phyloP scores from a whole-genome alignment of 1,284 basidiomycete genomes.

The Microstroma glucosiphilum region DNA sequence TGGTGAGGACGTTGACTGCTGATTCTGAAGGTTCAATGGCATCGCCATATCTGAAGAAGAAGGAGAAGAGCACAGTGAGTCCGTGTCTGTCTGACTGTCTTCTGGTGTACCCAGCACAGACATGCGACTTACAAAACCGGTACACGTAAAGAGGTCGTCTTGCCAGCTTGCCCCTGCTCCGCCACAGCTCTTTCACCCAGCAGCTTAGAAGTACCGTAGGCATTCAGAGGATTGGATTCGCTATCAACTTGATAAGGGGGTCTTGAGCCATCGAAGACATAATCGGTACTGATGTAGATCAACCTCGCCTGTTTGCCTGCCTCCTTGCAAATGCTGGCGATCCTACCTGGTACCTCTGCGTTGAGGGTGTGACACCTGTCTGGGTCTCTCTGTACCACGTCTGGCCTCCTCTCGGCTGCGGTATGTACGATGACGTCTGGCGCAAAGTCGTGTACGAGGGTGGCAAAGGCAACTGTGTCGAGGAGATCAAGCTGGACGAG shows the following conservation, averaged over 20 bases:
- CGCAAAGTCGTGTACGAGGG: slow-evolving; percentile 48
- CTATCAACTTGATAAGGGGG: slow-evolving; percentile 55
- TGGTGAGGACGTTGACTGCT: slow-evolving; percentile 44
- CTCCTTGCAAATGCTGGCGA: slow-evolving; percentile 49
- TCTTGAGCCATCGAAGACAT: slow-evolving; percentile 48
- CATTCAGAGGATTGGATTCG: slow-evolving; percentile 54
- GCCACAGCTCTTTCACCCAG: slow-evolving; percentile 49
- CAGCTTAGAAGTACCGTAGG: slow-evolving; percentile 52
- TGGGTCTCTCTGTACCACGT: slow-evolving; percentile 51
- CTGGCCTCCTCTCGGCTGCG: slow-evolving; percentile 55
- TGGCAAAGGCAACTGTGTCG: slow-evolving; percentile 50
- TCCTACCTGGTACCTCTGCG: slow-evolving; percentile 52
- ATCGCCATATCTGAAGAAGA: neutral
- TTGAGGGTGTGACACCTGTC: slow-evolving; percentile 54
- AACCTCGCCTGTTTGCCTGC: slow-evolving; percentile 28
- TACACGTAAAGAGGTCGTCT: slow-evolving; percentile 52
- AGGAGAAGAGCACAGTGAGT: neutral
- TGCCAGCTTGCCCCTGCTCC: slow-evolving; percentile 25
- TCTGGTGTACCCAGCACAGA: neutral
- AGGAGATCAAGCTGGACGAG: slow-evolving; percentile 54
- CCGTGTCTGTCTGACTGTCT: neutral
- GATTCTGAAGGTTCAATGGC: slow-evolving; percentile 25
- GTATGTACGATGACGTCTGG: slow-evolving; percentile 55
- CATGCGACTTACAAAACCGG: slow-evolving; percentile 38
- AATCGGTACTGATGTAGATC: slow-evolving; percentile 55